Evolutionary conservation across 2,329 filamentous ascomycete genomes (phyloP).

Genomic region (Harringtonia lauricola): DNA sequence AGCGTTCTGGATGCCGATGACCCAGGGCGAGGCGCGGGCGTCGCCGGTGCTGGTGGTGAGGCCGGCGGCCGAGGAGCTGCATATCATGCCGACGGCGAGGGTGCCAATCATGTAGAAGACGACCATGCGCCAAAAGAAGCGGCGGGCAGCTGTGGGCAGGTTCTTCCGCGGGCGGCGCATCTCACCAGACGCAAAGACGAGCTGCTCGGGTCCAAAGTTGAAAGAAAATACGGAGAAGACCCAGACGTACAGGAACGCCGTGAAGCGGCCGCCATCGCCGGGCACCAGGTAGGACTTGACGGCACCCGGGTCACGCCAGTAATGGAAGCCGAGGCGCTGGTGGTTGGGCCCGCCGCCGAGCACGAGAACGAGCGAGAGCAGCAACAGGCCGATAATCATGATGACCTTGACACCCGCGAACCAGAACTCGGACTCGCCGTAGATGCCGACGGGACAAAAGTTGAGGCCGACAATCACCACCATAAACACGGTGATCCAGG

Average conservation of each 20-base stretch:
- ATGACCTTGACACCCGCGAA: slow-evolving; percentile 30
- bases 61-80: too few species aligned
- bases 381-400: slow-evolving; percentile 21
- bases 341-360: slow-evolving; percentile 22
- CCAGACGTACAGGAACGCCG: slow-evolving; percentile 29
- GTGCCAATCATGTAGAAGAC: too few species aligned
- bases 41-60: slow-evolving; percentile 22
- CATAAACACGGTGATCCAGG: slow-evolving; percentile 17
- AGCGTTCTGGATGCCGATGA: slow-evolving; percentile 60
- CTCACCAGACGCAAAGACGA: too few species aligned
- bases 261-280: slow-evolving; percentile 27
- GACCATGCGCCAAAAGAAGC: too few species aligned
- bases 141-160: too few species aligned
- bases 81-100: too few species aligned
- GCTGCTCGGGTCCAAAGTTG: too few species aligned
- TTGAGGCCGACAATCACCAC: slow-evolving; percentile 4
- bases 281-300: slow-evolving; percentile 23
- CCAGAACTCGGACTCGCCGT: slow-evolving; percentile 10
- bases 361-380: slow-evolving; percentile 34
- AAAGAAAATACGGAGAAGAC: slow-evolving; percentile 20
- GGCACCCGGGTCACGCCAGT: slow-evolving; percentile 24
- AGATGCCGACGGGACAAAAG: slow-evolving; percentile 7
- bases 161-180: too few species aligned
- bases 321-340: slow-evolving; percentile 7
- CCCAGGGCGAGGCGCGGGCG: slow-evolving; percentile 44